Percentiles rank a stretch among this genome's conserved stretches.
These are phyloP conservation scores for Iberis amara DNA, from an alignment of 441 rosid genomes.

Conservation along the genomic window DNA sequence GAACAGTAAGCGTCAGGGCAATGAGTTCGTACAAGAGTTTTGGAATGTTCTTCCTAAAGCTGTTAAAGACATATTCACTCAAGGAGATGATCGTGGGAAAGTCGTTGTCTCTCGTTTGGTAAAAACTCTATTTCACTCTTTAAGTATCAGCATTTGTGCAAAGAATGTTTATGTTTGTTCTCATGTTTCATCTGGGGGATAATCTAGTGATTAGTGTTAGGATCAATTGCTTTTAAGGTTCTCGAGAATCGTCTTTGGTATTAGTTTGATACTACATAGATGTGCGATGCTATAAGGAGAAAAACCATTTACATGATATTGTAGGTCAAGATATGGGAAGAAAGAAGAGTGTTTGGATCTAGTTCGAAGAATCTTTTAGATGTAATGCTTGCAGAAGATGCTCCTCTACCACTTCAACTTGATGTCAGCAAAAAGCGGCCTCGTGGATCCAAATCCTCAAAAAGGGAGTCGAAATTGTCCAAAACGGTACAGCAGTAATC, in stretches of 20 bases:
- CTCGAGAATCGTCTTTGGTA: not conserved
- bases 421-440: slow-evolving; percentile 73
- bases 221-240: not conserved
- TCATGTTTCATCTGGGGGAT: too few relatives aligned
- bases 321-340: slow-evolving; percentile 88
- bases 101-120: slow-evolving; percentile 77
- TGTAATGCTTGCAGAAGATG: slow-evolving; percentile 72
- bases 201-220: too few relatives aligned
- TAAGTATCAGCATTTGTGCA: too few relatives aligned
- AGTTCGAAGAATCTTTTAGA: slow-evolving; percentile 59
- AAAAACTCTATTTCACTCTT: not conserved
- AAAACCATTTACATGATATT: not conserved
- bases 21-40: slow-evolving; percentile 80
- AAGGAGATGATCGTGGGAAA: slow-evolving; percentile 81
- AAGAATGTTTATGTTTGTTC: too few relatives aligned
- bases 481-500: slow-evolving; percentile 47
- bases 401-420: slow-evolving; percentile 60
- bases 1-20: slow-evolving; percentile 90
- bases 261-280: too few relatives aligned
- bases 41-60: slow-evolving; percentile 92
- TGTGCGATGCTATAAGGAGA: not conserved
- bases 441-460: slow-evolving; percentile 65
- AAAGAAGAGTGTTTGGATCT: slow-evolving; percentile 88
- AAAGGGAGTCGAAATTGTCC: slow-evolving; percentile 78
- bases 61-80: slow-evolving; percentile 58